Percentiles rank a stretch among this genome's conserved stretches.
Conservation (phyloP, 257 asterid genomes). For the Ballota nigra region DNA sequence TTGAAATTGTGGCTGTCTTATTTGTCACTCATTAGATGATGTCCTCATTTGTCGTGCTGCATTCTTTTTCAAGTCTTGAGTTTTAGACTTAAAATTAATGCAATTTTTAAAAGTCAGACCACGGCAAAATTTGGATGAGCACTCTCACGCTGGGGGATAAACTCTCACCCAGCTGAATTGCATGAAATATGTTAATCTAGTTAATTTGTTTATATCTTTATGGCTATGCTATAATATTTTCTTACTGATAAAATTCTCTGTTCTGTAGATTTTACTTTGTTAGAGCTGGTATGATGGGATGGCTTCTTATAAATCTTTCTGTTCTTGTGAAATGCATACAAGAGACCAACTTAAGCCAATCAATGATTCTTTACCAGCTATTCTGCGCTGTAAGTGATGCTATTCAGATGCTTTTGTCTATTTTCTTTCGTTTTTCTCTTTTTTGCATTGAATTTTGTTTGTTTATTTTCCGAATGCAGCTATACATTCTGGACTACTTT, state of each 20-base stretch:
- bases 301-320: conserved; percentile 96
- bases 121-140: neutral
- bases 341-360: conserved; percentile 55
- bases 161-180: conserved; percentile 9
- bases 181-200: conserved; percentile 1
- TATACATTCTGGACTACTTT: conserved; percentile 89
- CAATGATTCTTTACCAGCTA: conserved; percentile 88
- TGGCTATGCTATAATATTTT: conserved; percentile 10
- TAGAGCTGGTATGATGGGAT: conserved; percentile 99
- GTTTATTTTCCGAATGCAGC: conserved; percentile 42
- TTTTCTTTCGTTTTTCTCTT: neutral
- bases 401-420: neutral
- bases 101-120: conserved; percentile 1
- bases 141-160: neutral
- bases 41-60: conserved; percentile 8
- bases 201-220: neutral
- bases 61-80: neutral
- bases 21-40: neutral
- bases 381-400: conserved; percentile 64
- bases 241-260: conserved; percentile 12
- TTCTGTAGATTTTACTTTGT: conserved; percentile 84
- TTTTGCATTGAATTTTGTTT: neutral
- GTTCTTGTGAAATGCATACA: conserved; percentile 74
- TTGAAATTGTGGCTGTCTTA: neutral
- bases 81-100: neutral